Base-by-base conservation (phyloP, 176 grass and related monocot species). In the Cenchrus americanus region DNA sequence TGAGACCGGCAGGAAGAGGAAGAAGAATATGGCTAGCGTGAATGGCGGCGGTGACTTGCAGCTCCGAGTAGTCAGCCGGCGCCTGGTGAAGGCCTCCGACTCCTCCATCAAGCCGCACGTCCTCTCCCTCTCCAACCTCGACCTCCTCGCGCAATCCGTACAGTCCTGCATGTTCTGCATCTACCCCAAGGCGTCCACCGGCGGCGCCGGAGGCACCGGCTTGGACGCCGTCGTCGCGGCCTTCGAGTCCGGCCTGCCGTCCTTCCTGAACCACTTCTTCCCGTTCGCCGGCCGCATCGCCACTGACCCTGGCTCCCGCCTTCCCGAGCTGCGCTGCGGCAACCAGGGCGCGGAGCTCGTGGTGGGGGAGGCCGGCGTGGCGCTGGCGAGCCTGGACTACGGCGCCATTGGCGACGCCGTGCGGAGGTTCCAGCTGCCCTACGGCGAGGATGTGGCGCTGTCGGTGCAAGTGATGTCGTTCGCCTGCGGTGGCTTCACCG, bases 321-420 rank as follows among this genome's bases (percentile, higher is more conserved):
- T 90, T 8, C 84, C 88, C 17, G 61, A 68, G 59, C 23, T 89
- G 5, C 49, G 37, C 52, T 89, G 83, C 69, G 51, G 73, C 71
- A 92, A 92, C 73, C 81, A 57, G 0, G 91, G 91, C 15, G 84
- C 80, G 27, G 90, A 89, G 73, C 82, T 92, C 23, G 75, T 92
- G 54, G 57, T 89, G 44, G 87, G 79, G 13, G 54, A 77, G 34
- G 50, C 26, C 32, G 37, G 53, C 51, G 37, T 48, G 12, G 34
- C 75, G 5, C 62, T 92, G 18, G 32, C 55, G 1, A 67, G 26
- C 69, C 26, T 89, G 50, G 63, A 89, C 30, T 88, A 84, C 82
- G 15, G 42, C 60, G 14, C 50, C 0, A 6, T 66, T 4, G 23
- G 34, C 23, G 9, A 5, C 1, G 0, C 7, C 5, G 7, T 15